Conservation (phyloP, 805 yeast species). For the Starmerella khaoyaiensis region DNA sequence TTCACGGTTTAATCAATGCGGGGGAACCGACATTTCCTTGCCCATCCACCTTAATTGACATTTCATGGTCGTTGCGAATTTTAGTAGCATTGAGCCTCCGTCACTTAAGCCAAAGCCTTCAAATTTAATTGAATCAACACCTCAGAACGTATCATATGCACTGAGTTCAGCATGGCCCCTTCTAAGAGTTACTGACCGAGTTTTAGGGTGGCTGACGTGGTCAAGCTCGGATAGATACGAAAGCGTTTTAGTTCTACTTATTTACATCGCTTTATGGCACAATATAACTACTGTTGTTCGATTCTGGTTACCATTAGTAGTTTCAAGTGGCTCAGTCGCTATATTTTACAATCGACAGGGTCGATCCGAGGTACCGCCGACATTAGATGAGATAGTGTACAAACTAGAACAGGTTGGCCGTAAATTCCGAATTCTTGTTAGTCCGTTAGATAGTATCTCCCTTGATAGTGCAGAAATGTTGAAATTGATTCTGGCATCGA, state of each 20-base stretch:
- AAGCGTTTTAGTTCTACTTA: conserved; percentile 46
- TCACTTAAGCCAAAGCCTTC: conserved; percentile 43
- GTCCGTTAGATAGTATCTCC: conserved; percentile 63
- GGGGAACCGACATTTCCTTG: no score
- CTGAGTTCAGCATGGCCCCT: conserved; percentile 77
- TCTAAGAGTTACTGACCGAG: conserved; percentile 54
- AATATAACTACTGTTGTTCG: conserved; percentile 66
- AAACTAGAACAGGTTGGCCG: conserved; percentile 60
- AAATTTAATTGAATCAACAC: conserved; percentile 76
- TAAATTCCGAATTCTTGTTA: conserved; percentile 61
- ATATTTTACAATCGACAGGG: conserved; percentile 23
- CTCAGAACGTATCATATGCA: conserved; percentile 79
- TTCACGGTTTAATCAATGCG: no score
- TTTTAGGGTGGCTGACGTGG: conserved; percentile 74
- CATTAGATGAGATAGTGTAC: conserved; percentile 74
- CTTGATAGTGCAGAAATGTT: conserved; percentile 67
- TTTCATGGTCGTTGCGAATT: conserved; percentile 9
- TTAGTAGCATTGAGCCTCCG: conserved; percentile 16
- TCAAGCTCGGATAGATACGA: conserved; percentile 74
- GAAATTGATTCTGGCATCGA: conserved; percentile 67
- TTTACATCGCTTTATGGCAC: conserved; percentile 46
- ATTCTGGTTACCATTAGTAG: conserved; percentile 43
- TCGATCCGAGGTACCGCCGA: conserved; percentile 63
- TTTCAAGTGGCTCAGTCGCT: conserved; percentile 39
- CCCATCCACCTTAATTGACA: no score